Evolutionary conservation across 2,329 filamentous ascomycete genomes (phyloP).

Genomic region (Dactylellina leptospora): DNA sequence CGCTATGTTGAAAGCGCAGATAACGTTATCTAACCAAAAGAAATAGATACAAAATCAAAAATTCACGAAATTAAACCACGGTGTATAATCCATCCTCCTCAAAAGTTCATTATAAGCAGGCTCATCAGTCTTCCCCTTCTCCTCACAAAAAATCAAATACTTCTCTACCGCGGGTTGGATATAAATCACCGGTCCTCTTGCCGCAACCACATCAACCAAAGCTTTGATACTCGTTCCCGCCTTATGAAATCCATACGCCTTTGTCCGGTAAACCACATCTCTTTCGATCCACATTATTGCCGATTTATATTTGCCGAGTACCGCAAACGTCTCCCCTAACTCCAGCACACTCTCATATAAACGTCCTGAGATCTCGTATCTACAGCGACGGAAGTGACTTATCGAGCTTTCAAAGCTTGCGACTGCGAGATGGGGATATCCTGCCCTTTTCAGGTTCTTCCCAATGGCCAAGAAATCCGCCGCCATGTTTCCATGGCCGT

Average conservation of each 20-base stretch:
- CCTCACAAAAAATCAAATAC: neutral
- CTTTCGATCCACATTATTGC: slow-evolving; percentile 10
- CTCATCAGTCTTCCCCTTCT: neutral
- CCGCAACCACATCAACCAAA: slow-evolving; percentile 6
- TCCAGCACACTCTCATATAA: slow-evolving; percentile 13
- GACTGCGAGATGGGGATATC: neutral
- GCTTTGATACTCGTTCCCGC: slow-evolving; percentile 1
- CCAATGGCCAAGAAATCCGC: slow-evolving; percentile 16
- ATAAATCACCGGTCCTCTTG: slow-evolving; percentile 1
- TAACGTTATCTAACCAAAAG: too few relatives aligned
- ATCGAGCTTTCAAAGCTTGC: slow-evolving; percentile 11
- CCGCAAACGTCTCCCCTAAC: slow-evolving; percentile 1
- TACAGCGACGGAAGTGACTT: neutral
- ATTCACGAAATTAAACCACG: neutral
- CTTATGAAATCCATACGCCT: neutral
- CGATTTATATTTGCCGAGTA: neutral
- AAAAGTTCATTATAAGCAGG: neutral
- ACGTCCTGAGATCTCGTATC: neutral
- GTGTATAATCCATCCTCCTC: neutral
- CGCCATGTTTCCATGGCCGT: neutral
- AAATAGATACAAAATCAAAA: too few relatives aligned
- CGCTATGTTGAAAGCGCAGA: too few relatives aligned
- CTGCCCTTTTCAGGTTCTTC: neutral
- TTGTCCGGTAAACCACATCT: slow-evolving; percentile 8
- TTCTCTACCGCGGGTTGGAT: neutral